Percentiles rank a stretch among this genome's conserved stretches.
Conservation (phyloP, 306 rosid species). For the Ochetophila trinervis region DNA sequence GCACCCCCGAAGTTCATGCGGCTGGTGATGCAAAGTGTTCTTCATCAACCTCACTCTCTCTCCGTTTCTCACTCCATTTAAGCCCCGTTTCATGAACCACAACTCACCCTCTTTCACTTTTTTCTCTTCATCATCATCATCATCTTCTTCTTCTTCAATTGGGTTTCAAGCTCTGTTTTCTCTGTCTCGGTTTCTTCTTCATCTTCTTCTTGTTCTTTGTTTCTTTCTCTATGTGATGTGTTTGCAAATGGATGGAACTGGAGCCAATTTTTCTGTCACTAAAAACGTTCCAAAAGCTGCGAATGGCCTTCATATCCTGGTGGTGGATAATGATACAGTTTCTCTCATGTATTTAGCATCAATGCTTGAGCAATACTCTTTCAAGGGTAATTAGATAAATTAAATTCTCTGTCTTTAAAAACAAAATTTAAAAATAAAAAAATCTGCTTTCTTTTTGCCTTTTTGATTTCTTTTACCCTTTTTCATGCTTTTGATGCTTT, state of each 20-base stretch:
- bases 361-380: conserved; percentile 39
- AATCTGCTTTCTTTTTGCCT: not conserved
- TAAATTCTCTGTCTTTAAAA: no score
- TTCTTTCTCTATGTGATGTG: not conserved
- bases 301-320: conserved; percentile 33
- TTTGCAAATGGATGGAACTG: conserved; percentile 9
- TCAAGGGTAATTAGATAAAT: conserved; percentile 33
- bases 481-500: not conserved
- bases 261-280: not conserved
- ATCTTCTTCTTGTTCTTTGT: no score
- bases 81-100: not conserved
- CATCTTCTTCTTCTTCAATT: not conserved
- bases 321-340: conserved; percentile 35
- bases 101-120: not conserved
- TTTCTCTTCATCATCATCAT: not conserved
- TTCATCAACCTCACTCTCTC: no score
- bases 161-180: not conserved
- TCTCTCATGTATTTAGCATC: conserved; percentile 31
- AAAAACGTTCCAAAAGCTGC: conserved; percentile 36
- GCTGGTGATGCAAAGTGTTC: not conserved
- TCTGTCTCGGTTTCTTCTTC: not conserved
- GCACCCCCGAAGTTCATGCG: not conserved
- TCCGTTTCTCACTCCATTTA: not conserved
- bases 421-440: no score
- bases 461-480: not conserved